Evolutionary conservation across 805 yeast species (phyloP), one percentile per base, ranked within the genome.

Genomic region (Saccharomyces jurei): DNA sequence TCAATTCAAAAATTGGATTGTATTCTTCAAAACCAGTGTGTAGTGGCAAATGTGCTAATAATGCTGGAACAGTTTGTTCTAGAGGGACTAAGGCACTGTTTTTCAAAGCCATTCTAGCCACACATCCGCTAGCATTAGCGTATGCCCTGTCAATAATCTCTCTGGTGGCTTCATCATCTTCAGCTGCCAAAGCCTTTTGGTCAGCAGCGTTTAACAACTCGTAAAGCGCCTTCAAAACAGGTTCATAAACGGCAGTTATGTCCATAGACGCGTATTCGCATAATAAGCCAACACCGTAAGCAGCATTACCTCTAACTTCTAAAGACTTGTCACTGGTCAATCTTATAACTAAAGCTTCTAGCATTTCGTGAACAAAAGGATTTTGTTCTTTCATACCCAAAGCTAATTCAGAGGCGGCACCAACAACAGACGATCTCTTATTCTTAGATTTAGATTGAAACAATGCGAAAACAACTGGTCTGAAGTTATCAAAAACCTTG

Each of bases 81-180:
- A 89, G 72, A 56, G 97, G 97, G 61, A 91, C 83, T 41, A 86
- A 79, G 41, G 72, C 74, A 63, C 81, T 83, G 69, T 87, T 80
- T 68, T 86, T 84, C 70, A 88, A 75, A 13, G 87, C 81, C 87
- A 94, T 79, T 73, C 99, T 83, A 17, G 96, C 91, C 55, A 91
- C 96, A 80, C 98, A 94, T 48, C 99, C 99, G 71, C 94, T 86
- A 4, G 96, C 96, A 71, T 94, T 94, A 56, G 98, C 97, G 62
- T 81, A 82, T 5, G 95, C 83, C 75, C 96, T 81, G 73, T 85
- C 84, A 63, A 88, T 81, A 56, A 82, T 86, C 60, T 89, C 96
- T 65, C 80, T 80, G 32, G 88, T 78, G 70, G 87, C 92, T 60
- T 86, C 95, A 64, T 84, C 89, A 54, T 76, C 81, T 53, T 73